Evolutionary conservation across 352 stramenopile species (phyloP), one percentile per base, ranked within the genome.

Genomic region (Paralagenidium karlingii): DNA sequence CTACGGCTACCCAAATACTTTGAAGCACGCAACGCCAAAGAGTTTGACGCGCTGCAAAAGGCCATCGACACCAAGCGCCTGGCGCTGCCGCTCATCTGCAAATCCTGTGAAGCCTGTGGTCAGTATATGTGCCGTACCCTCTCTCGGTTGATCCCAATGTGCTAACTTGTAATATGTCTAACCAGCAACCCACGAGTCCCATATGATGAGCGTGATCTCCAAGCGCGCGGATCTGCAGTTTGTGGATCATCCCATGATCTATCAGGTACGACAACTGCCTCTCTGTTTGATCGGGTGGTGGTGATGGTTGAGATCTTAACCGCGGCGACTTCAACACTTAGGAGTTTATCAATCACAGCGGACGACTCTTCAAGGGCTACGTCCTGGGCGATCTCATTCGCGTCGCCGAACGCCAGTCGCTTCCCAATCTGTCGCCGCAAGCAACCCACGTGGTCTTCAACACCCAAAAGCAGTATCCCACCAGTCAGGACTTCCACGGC

Each of bases 261-360:
- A 86, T 38, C 77, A 91, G 63, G 76, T 82, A 28, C 22, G 8
- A 21, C 11, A 12, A 8, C 5, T 33, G 10, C 7, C 6, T 40
- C 18, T 2, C 25, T 32, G 21, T 0, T 18, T 6, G 10, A 13
- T 29, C 2, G 4, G 8, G 20, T 13, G 13, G n/a, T 19, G 13
- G 22, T 50, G 24, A 7, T 50, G n/a, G n/a, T n/a, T n/a, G n/a
- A n/a, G n/a, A n/a, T n/a, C n/a, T n/a, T n/a, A n/a, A n/a, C n/a
- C n/a, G n/a, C n/a, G n/a, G n/a, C n/a, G n/a, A n/a, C n/a, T n/a
- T n/a, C n/a, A n/a, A n/a, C 7, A n/a, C 13, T 5, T 36, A 89
- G 74, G 71, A 87, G 40, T 91, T 82, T 41, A 53, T 91, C 29
- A 91, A 91, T 40, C 77, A 91, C 45, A 82, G 67, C 34, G 60